Evolutionary conservation across 345 rosid species (phyloP), one percentile per base, ranked within the genome.

Genomic region (Lepidium africanum): DNA sequence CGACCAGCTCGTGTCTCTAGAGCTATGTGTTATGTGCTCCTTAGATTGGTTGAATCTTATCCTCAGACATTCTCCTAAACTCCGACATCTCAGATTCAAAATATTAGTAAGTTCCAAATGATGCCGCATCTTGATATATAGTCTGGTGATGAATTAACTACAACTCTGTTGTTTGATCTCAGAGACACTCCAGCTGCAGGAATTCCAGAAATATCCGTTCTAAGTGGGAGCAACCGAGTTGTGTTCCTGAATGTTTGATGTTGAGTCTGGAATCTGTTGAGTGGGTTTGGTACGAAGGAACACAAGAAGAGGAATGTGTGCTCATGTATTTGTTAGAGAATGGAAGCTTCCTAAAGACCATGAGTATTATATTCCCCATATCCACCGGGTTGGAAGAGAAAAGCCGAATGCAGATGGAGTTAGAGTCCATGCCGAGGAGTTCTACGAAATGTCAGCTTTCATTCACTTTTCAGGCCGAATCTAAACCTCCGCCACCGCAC

Each of bases 1-100:
- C 12, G 13, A 41, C 65, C n/a, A 42, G 65, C 65, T 59, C n/a
- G 51, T 61, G 66, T 61, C 25, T 30, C 41, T 61, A 16, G 53
- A 61, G 6, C 40, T 61, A 7, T 42, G 37, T 60, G 21, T 14
- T 45, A 10, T 3, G 11, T 61, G 66, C 41, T 61, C 53, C 27
- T 42, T 42, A 15, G 41, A 23, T 41, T 62, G 66, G 66, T 43
- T 45, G 30, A 45, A 45, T 62, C 25, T 62, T 27, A 13, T 45
- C 6, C 43, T 63, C 45, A 8, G 5, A 4, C 45, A 19, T 36
- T 48, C 35, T 21, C 67, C 55, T 47, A 62, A 62, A 15, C 67
- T 62, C 16, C 11, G 54, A 47, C 17, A 2, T 47, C 67, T 63
- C 16, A 63, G 12, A 15, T 5, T 63, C 11, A 4, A 11, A 12